These are phyloP conservation scores for Jacaranda mimosifolia DNA, from an alignment of 257 asterid species.

Conservation along the genomic window DNA sequence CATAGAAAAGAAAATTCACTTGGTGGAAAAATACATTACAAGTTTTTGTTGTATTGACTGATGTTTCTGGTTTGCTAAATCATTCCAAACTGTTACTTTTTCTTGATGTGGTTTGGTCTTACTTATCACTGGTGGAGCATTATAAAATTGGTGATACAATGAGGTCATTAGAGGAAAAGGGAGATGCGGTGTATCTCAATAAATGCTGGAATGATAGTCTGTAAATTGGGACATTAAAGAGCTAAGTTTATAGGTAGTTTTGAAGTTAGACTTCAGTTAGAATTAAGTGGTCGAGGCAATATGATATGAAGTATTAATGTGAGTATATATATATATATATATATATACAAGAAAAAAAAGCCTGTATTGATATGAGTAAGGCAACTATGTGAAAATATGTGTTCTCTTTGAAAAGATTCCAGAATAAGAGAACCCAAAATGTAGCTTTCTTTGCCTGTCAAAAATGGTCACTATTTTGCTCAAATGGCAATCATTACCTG, in stretches of 20 bases:
- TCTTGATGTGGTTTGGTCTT: slow-evolving; percentile 20
- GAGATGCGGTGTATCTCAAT: neutral
- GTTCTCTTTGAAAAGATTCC: neutral
- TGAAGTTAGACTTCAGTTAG: neutral
- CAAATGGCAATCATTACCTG: neutral
- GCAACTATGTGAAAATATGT: neutral
- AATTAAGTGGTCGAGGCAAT: neutral
- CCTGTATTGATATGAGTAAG: neutral
- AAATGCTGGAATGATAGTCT: neutral
- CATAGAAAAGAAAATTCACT: neutral
- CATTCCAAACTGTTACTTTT: neutral
- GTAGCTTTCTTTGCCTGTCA: neutral
- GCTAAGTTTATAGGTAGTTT: neutral
- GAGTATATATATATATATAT: no score
- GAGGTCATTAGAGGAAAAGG: neutral
- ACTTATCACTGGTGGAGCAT: neutral
- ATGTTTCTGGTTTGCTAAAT: neutral
- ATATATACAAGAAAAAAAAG: no score
- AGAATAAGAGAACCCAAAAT: neutral
- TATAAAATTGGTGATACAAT: neutral
- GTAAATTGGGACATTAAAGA: neutral
- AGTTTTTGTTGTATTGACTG: slow-evolving; percentile 4
- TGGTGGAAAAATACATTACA: neutral
- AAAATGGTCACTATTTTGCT: neutral
- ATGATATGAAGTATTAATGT: neutral